Evolutionary conservation across 192 early-diverging fungal species (phyloP).

Genomic region (Dispira simplex): DNA sequence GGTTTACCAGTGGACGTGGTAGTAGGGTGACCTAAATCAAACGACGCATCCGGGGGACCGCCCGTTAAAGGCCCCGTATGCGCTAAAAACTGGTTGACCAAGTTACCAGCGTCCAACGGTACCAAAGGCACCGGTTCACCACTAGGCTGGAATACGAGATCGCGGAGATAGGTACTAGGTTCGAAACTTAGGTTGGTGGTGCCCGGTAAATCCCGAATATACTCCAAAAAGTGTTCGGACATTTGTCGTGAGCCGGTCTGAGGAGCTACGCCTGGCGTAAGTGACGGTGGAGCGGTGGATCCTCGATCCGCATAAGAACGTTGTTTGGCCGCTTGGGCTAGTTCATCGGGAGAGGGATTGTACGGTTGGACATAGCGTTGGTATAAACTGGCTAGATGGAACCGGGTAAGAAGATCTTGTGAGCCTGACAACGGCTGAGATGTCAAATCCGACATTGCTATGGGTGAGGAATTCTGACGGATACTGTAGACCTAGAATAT

Average conservation of each 20-base stretch:
- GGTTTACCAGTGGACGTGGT: neutral
- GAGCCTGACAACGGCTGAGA: conserved; percentile 16
- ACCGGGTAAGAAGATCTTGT: conserved; percentile 21
- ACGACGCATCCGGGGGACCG: neutral
- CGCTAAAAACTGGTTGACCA: neutral
- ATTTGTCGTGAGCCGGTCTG: neutral
- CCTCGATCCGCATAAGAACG: neutral
- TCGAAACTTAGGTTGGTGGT: neutral
- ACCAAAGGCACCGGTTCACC: neutral
- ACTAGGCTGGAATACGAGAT: neutral
- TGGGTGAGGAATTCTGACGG: neutral
- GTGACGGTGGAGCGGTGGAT: neutral
- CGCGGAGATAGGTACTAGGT: conserved; percentile 8
- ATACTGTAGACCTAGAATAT: no score
- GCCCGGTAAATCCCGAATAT: conserved; percentile 7
- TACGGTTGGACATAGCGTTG: conserved; percentile 21
- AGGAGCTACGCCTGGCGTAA: neutral
- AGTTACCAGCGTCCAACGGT: neutral
- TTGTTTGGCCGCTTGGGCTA: neutral
- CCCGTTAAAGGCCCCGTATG: neutral
- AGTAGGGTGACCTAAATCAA: neutral
- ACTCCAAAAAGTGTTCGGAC: neutral
- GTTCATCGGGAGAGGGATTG: conserved; percentile 8
- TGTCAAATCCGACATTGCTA: neutral
- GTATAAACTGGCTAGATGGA: conserved; percentile 18